Conservation (phyloP, 2,329 filamentous ascomycete genomes). For the Alternaria triticimaculans region DNA sequence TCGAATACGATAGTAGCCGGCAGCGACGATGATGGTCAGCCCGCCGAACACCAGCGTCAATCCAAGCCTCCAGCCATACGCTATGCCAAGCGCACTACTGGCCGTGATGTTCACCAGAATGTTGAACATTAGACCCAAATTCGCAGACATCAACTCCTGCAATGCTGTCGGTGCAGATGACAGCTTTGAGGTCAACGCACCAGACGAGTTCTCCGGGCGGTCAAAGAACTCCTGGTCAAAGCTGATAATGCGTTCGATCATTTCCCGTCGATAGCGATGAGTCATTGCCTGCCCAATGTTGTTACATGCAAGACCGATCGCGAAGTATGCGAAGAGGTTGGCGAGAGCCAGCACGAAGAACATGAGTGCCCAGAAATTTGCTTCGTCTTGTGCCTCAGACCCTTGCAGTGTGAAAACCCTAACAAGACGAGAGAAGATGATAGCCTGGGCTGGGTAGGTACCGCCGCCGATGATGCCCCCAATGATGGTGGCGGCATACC, state of each 20-base stretch:
- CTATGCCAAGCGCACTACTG: constrained; percentile 18
- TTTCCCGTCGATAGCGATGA: constrained; percentile 13
- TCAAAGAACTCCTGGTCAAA: constrained; percentile 93
- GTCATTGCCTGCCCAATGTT: constrained; percentile 60
- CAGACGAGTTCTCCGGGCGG: constrained; percentile 83
- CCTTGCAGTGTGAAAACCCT: constrained; percentile 23
- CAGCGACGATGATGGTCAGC: constrained; percentile 12
- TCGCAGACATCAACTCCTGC: constrained; percentile 50
- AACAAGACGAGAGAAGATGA: constrained; percentile 23
- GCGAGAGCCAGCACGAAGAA: constrained; percentile 28
- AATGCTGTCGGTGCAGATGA: constrained; percentile 53
- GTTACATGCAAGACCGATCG: constrained; percentile 67
- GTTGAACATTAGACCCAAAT: constrained; percentile 18
- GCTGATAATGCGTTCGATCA: constrained; percentile 60
- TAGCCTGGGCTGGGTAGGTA: constrained; percentile 16
- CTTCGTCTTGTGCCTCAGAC: constrained; percentile 12
- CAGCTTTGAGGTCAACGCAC: constrained; percentile 70
- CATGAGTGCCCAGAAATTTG: constrained; percentile 34
- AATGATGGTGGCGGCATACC: neutral
- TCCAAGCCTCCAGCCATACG: constrained; percentile 21
- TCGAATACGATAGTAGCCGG: constrained; percentile 13
- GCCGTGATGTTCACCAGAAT: constrained; percentile 10
- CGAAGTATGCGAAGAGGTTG: constrained; percentile 23
- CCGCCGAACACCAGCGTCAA: constrained; percentile 9
- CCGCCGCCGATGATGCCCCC: neutral